Percentiles rank a stretch among this genome's conserved stretches.
Evolutionary conservation across 305 asterid species (phyloP).

Genomic region (Solanum hybrid): DNA sequence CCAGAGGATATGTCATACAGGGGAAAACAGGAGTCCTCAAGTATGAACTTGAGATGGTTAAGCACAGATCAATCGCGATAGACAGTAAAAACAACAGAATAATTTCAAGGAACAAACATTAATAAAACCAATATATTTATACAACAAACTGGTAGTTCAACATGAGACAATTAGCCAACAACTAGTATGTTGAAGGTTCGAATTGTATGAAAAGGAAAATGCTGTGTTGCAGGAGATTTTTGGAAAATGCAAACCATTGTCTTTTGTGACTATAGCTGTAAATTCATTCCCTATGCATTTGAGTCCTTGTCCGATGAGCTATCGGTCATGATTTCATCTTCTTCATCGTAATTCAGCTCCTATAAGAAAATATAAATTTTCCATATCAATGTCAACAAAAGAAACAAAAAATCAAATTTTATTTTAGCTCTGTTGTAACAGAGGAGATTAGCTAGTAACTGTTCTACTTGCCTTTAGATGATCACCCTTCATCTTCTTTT

Average conservation of each 20-base stretch:
- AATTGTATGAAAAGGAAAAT: background rate
- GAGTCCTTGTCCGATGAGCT: background rate
- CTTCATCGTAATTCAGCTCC: conserved; percentile 6
- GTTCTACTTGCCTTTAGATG: conserved; percentile 20
- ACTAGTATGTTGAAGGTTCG: background rate
- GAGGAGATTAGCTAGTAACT: background rate
- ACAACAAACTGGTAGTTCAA: background rate
- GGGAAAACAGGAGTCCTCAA: conserved; percentile 58
- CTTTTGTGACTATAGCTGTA: background rate
- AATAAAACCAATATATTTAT: background rate
- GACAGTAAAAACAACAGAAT: background rate
- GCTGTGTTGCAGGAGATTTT: background rate
- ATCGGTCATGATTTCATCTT: conserved; percentile 1
- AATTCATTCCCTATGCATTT: background rate
- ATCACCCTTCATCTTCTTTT: conserved; percentile 30
- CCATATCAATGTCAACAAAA: background rate
- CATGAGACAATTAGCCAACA: background rate
- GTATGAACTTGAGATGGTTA: conserved; percentile 57
- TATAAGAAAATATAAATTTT: background rate
- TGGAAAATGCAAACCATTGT: background rate
- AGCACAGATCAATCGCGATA: background rate
- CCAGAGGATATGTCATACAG: conserved; percentile 48
- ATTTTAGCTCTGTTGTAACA: background rate
- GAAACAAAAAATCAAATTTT: background rate
- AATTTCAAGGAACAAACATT: background rate